Percentiles rank a stretch among this genome's conserved stretches.
These are phyloP conservation scores for Polyporus tsugae DNA, from an alignment of 1,284 basidiomycete genomes.

Conservation along the genomic window DNA sequence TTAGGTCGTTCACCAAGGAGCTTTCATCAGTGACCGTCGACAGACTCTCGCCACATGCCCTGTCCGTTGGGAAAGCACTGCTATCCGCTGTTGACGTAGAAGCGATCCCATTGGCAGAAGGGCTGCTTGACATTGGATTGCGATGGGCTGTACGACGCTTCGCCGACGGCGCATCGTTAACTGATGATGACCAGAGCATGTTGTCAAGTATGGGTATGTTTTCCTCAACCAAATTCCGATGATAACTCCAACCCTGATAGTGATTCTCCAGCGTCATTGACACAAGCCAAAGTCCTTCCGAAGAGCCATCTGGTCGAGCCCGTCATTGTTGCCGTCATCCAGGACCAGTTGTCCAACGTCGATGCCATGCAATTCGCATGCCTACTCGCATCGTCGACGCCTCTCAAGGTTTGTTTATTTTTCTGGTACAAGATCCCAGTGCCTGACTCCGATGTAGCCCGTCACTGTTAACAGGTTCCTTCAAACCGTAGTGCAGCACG, in stretches of 20 bases:
- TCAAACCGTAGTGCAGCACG: conserved; percentile 69
- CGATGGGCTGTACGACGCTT: conserved; percentile 58
- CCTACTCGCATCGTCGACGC: conserved; percentile 50
- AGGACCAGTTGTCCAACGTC: conserved; percentile 59
- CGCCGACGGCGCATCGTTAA: conserved; percentile 40
- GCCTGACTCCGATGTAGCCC: conserved; percentile 49
- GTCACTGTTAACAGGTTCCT: conserved; percentile 68
- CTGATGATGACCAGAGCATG: conserved; percentile 27
- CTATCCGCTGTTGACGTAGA: conserved; percentile 13
- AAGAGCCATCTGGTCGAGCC: conserved; percentile 79
- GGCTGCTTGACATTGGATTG: conserved; percentile 54
- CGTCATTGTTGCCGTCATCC: conserved; percentile 71
- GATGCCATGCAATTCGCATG: conserved; percentile 59
- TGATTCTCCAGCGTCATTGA: conserved; percentile 11
- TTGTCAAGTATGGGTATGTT: conserved; percentile 9
- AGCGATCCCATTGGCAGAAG: conserved; percentile 35
- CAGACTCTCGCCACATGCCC: conserved; percentile 22
- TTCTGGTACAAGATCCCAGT: conserved; percentile 1
- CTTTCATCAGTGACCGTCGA: conserved; percentile 24
- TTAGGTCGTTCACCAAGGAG: conserved; percentile 25
- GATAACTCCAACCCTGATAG: background rate
- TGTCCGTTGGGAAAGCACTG: conserved; percentile 20
- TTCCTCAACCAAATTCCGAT: background rate
- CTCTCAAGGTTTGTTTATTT: conserved; percentile 67
- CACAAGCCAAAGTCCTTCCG: conserved; percentile 36